Base-by-base conservation (phyloP, 345 rosid species). In the Camelina neglecta region DNA sequence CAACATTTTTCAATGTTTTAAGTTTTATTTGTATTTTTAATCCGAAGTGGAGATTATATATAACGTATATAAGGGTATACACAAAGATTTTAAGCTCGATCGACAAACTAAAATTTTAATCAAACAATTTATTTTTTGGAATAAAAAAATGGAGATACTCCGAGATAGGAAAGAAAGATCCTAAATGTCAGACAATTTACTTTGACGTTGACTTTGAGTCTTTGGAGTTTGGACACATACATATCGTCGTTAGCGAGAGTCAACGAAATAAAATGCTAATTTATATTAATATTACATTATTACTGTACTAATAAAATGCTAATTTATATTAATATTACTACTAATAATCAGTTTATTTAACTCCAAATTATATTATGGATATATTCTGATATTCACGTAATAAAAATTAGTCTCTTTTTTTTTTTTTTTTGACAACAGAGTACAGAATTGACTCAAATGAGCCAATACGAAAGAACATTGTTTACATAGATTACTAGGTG, bases 141-240 rank as follows among this genome's bases (percentile, higher is more conserved):
- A 11, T 54, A 6, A 1, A 23, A 23, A 12, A 12, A 6, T 55
- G 16, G 50, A 47, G 8, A 8, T 21, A 21, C 23, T 1, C 23
- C 23, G 23, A 13, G 49, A 45, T 18, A 15, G 20, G 50, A 47
- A 15, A 2, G 20, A 15, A 47, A 8, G n/a, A 47, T 6, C 8
- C 50, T 15, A 56, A 33, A 3, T 58, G 15, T 8, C 4, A n/a
- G 10, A 35, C 10, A 60, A 11, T 60, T 60, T 11, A 20, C 15
- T 38, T 60, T 60, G 65, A 60, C 48, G 16, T 60, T 60, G 48
- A 20, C 65, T 20, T 38, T 48, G 48, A 10, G 11, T 10, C 29
- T 60, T 38, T 13, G 7, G 6, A 45, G 2, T 4, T 15, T 5
- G 23, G 24, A 33, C 7, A 5, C 3, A 33, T 33, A 33, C 36